phyloP scores from a whole-genome alignment of 2,329 filamentous ascomycete species.

The Xylaria sp. region DNA sequence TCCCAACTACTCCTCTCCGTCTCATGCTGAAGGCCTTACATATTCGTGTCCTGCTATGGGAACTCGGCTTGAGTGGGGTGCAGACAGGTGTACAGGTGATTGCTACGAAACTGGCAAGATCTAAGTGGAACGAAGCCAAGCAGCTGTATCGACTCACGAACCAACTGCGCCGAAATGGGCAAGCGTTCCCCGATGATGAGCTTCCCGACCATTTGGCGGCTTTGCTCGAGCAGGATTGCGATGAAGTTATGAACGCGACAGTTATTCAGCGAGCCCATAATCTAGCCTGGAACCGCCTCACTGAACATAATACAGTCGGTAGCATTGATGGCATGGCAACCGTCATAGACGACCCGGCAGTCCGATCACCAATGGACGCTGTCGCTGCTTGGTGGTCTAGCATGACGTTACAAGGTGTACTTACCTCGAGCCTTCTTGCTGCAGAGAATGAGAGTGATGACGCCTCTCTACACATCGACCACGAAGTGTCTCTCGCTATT shows the following conservation, averaged over 20 bases:
- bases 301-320: slow-evolving; percentile 66
- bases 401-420: slow-evolving; percentile 70
- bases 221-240: slow-evolving; percentile 79
- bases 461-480: slow-evolving; percentile 44
- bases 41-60: slow-evolving; percentile 87
- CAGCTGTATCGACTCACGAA: slow-evolving; percentile 60
- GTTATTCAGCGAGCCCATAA: slow-evolving; percentile 89
- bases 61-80: slow-evolving; percentile 68
- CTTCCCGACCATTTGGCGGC: slow-evolving; percentile 78
- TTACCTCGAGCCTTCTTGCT: slow-evolving; percentile 66
- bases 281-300: slow-evolving; percentile 83
- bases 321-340: slow-evolving; percentile 77
- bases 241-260: slow-evolving; percentile 77
- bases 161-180: slow-evolving; percentile 49
- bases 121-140: slow-evolving; percentile 82
- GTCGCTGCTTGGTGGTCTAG: slow-evolving; percentile 92
- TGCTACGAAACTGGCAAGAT: slow-evolving; percentile 74
- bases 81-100: slow-evolving; percentile 68
- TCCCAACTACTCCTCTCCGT: slow-evolving; percentile 80
- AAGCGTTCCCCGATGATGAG: slow-evolving; percentile 62
- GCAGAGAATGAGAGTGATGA: slow-evolving; percentile 53
- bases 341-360: slow-evolving; percentile 83
- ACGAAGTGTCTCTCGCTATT: slow-evolving; percentile 70
- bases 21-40: slow-evolving; percentile 94
- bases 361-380: slow-evolving; percentile 86